Base-by-base conservation (phyloP, 2,329 filamentous ascomycete genomes). In the Exophiala dermatitidis region DNA sequence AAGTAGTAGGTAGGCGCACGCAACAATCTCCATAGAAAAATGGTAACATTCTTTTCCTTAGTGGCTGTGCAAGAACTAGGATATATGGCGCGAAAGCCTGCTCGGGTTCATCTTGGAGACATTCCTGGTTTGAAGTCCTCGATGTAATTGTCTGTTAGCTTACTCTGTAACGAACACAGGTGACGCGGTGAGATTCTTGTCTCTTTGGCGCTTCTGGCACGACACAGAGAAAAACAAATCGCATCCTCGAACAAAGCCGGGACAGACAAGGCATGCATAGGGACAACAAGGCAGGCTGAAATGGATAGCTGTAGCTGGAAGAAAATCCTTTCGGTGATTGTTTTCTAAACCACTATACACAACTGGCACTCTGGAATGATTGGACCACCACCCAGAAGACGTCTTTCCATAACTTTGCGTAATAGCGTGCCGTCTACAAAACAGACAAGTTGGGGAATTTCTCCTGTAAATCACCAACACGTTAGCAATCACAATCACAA, bases 391-490 rank as follows among this genome's bases (percentile, higher is more conserved):
- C 19, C 19, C 19, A 19, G 19, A 19, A n/a, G 31, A 43, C 26
- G 34, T 40, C 32, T 46, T 28, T 12, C 37, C 36, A 29, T 29
- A 19, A 19, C 2, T 36, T 7, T 38, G 30, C 36, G 33, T 33
- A 43, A 3, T 12, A 19, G 19, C 19, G 46, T 0, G n/a, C 34
- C 36, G 71, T 81, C 83, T 95, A 98, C 73, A 97, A 80, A 66
- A 95, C 77, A 67, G 93, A 91, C 67, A 97, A 84, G 73, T 97
- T 90, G 79, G 93, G 93, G 76, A 97, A 98, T 82, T 90, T 95
- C 83, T 98, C 93, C 91, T 97, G 52, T 55, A 45, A 8, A 32
- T 32, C 9, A 29, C 31, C 5, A 44, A 48, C 37, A 5, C 43
- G 40, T 53, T 50, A 53, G 51, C 51, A 49, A 45, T n/a, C 10